Conservation (phyloP, 2,329 filamentous ascomycete genomes). For the Penicillium rolfsii region DNA sequence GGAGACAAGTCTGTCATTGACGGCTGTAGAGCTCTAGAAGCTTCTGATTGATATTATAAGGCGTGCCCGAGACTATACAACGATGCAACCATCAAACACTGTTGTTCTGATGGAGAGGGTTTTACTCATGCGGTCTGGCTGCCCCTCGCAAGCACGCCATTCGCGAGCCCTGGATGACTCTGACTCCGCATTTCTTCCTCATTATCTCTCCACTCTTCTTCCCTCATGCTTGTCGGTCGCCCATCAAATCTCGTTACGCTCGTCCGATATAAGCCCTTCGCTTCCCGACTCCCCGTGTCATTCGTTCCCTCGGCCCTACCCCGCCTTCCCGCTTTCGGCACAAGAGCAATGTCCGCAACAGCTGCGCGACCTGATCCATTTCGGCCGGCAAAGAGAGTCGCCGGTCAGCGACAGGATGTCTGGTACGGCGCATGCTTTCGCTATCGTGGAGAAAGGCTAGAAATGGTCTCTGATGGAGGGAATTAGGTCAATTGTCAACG, state of each 20-base stretch:
- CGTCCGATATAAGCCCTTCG: constrained; percentile 6
- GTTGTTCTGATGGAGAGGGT: background rate
- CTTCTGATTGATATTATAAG: background rate
- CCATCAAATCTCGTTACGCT: constrained; percentile 10
- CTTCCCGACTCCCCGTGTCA: constrained; percentile 6
- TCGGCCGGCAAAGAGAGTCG: constrained; percentile 52
- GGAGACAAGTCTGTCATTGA: background rate
- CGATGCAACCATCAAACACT: constrained; percentile 1
- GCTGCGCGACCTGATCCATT: constrained; percentile 47
- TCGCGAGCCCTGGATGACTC: constrained; percentile 9
- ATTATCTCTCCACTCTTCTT: constrained; percentile 6
- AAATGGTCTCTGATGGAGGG: constrained; percentile 18
- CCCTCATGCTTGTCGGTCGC: constrained; percentile 17
- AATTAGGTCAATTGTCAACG: constrained; percentile 66
- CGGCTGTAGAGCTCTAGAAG: background rate
- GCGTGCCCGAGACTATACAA: background rate
- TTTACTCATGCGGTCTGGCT: background rate
- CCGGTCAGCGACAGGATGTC: constrained; percentile 56
- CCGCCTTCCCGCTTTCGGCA: constrained; percentile 25
- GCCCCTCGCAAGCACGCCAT: constrained; percentile 28
- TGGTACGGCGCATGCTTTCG: constrained; percentile 39
- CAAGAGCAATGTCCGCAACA: constrained; percentile 47
- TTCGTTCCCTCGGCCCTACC: constrained; percentile 20
- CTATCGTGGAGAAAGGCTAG: background rate
- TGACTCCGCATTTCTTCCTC: constrained; percentile 11